Base-by-base conservation (phyloP, 345 rosid species). In the Sisymbrium altissimum region DNA sequence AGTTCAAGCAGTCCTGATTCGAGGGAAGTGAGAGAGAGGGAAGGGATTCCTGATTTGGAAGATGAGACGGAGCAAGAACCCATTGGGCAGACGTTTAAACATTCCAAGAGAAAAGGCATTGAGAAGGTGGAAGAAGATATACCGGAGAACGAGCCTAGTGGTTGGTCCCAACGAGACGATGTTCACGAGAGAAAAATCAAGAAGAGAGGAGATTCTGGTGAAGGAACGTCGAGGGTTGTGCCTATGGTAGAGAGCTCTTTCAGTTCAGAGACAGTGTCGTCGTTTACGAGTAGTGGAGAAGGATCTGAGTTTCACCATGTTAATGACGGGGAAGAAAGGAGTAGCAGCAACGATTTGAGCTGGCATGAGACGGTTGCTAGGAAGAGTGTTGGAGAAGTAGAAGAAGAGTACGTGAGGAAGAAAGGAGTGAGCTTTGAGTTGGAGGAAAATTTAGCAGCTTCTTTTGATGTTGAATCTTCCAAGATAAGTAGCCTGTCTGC, bases 1-100 rank as follows among this genome's bases (percentile, higher is more conserved):
- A 81, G 17, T 46, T 61, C 91, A 3, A 87, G 96, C 35, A 91
- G 94, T 58, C 98, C 86, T 19, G 98, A 94, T 74, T 91, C 93
- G 18, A 88, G 87, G 62, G 97, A 88, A 75, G 93, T 94, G 68
- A 87, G 97, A 75, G 97, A 89, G 76, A 85, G 96, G 65, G 98
- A 94, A 83, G 96, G 97, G 60, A 91, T 94, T 72, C 98, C 97
- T 40, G 97, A 91, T n/a, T 74, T 94, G 79, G 98, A 94, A 83
- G 97, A 94, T 35, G 98, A 91, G 68, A 85, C 90, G 3, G 94
- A 93, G 82, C 82, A 81, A 3, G 91, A 86, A 76, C 86, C 57
- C 39, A 53, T 66, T 25, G 85, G 78, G 70, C 77, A 77, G n/a
- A 62, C 74, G 41, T 62, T 72, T 41, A 82, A 73, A 52, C 83